phyloP scores from a whole-genome alignment of 257 asterid species.

The Jacaranda mimosifolia region DNA sequence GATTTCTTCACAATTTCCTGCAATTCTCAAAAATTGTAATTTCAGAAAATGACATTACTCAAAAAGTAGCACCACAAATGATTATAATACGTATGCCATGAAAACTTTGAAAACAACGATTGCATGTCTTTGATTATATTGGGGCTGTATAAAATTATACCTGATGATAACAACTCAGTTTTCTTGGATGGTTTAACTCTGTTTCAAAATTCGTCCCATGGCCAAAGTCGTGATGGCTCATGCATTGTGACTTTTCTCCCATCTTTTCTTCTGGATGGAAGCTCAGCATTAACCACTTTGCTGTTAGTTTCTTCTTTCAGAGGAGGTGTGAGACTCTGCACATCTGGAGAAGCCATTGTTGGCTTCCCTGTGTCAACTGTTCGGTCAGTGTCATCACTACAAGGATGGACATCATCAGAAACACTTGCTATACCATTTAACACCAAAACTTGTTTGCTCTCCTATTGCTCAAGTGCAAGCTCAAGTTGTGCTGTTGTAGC shows the following conservation, averaged over 20 bases:
- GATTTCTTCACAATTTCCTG: no score
- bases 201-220: conserved; percentile 28
- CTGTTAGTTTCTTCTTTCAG: not conserved
- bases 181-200: conserved; percentile 19
- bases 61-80: no score
- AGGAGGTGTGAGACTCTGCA: not conserved
- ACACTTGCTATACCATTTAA: conserved; percentile 9
- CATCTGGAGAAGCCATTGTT: not conserved
- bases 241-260: conserved; percentile 21
- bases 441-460: conserved; percentile 3
- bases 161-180: not conserved
- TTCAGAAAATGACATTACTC: no score
- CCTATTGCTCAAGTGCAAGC: conserved; percentile 40
- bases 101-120: no score
- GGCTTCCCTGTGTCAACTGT: not conserved
- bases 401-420: conserved; percentile 4
- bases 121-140: no score
- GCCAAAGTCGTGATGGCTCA: conserved; percentile 4
- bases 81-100: no score
- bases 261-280: conserved; percentile 1
- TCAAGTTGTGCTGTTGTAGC: conserved; percentile 43
- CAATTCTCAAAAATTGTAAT: no score
- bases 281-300: not conserved
- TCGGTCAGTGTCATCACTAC: not conserved
- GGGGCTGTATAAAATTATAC: not conserved